Evolutionary conservation across 208 protist genomes (phyloP).

Genomic region (Crithidia expoeki): DNA sequence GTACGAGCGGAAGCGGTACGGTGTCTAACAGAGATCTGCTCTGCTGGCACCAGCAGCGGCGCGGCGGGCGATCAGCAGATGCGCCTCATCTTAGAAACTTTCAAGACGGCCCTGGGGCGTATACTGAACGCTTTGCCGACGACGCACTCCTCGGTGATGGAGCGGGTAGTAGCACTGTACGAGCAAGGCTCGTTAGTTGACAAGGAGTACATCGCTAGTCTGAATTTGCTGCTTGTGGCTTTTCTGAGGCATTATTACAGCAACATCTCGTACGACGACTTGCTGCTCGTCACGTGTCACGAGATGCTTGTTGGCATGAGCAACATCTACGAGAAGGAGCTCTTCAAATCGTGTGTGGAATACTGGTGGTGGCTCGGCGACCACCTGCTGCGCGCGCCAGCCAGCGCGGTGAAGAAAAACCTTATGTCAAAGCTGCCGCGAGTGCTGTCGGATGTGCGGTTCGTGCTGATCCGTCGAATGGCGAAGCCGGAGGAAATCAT

Average conservation of each 20-base stretch:
- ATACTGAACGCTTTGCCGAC: slow-evolving; percentile 78
- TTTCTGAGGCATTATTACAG: slow-evolving; percentile 93
- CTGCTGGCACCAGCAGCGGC: slow-evolving; percentile 40
- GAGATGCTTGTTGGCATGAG: slow-evolving; percentile 95
- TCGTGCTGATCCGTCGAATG: slow-evolving; percentile 97
- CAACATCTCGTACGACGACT: slow-evolving; percentile 89
- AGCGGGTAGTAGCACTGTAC: slow-evolving; percentile 67
- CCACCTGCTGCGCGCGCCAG: slow-evolving; percentile 44
- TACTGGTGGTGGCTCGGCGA: slow-evolving; percentile 97
- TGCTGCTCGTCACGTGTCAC: slow-evolving; percentile 81
- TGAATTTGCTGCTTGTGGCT: slow-evolving; percentile 93
- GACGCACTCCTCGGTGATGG: slow-evolving; percentile 64
- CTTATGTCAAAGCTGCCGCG: slow-evolving; percentile 62
- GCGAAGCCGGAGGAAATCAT: slow-evolving; percentile 99
- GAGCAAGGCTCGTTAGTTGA: slow-evolving; percentile 65
- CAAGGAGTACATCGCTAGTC: slow-evolving; percentile 86
- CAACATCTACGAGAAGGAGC: slow-evolving; percentile 95
- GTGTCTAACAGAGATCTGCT: slow-evolving; percentile 80
- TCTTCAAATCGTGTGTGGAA: slow-evolving; percentile 99
- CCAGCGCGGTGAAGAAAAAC: slow-evolving; percentile 57
- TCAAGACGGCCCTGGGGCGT: slow-evolving; percentile 59
- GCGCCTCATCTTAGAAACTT: slow-evolving; percentile 68
- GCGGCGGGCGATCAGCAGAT: slow-evolving; percentile 62
- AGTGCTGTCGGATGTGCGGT: slow-evolving; percentile 92
- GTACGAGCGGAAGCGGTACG: slow-evolving; percentile 56